Conservation (phyloP, 305 asterid species). For the Plantago rigida region DNA sequence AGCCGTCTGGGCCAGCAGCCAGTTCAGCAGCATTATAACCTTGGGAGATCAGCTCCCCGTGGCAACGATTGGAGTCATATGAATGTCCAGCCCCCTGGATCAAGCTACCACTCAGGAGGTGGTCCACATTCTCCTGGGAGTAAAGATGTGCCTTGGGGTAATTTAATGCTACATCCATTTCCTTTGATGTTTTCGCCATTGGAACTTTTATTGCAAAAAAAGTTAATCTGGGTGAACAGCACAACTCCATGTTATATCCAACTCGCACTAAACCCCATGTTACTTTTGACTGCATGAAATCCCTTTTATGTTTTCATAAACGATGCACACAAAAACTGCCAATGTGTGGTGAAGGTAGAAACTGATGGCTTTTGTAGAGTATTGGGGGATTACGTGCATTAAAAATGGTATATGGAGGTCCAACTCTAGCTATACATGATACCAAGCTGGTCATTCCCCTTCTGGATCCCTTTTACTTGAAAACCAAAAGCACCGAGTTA, state of each 20-base stretch:
- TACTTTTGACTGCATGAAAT: background rate
- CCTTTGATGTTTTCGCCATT: background rate
- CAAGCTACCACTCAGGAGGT: constrained; percentile 36
- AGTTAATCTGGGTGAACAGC: background rate
- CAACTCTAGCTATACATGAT: background rate
- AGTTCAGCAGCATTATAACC: constrained; percentile 42
- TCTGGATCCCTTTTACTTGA: too few relatives aligned
- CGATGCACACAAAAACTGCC: background rate
- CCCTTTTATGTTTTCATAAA: background rate
- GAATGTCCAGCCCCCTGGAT: constrained; percentile 37
- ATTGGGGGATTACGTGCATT: too few relatives aligned
- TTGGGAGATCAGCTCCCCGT: constrained; percentile 60
- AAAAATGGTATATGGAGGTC: background rate
- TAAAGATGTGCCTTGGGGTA: constrained; percentile 48
- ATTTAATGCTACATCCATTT: constrained; percentile 3
- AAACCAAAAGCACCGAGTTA: too few relatives aligned
- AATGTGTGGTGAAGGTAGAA: background rate
- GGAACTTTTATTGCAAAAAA: background rate
- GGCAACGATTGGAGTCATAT: constrained; percentile 46
- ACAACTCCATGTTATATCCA: background rate
- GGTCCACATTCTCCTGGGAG: constrained; percentile 43
- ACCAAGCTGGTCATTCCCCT: background rate
- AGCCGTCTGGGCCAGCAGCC: constrained; percentile 54
- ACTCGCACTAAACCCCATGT: background rate
- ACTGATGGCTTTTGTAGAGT: background rate